phyloP scores from a whole-genome alignment of 768 basidiomycete species.

The Kondoa subrosea region DNA sequence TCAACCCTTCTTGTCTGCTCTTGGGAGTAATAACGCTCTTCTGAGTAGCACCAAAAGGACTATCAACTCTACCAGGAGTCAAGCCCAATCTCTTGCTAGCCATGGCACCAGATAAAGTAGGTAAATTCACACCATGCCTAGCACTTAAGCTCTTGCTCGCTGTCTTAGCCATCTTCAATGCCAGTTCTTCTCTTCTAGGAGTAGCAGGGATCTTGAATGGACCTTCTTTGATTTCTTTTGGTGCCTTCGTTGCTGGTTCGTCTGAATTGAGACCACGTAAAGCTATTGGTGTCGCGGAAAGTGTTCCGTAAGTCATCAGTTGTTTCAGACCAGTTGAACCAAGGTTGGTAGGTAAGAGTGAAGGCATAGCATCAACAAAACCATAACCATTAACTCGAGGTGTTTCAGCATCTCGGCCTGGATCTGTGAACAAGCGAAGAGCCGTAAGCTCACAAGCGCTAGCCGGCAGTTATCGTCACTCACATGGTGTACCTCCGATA shows the following conservation, averaged over 20 bases:
- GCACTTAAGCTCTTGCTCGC: slow-evolving; percentile 54
- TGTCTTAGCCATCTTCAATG: slow-evolving; percentile 59
- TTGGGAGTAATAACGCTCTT: too few species aligned
- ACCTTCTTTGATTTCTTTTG: slow-evolving; percentile 36
- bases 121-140: slow-evolving; percentile 2
- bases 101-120: neutral
- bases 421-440: slow-evolving; percentile 29
- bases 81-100: slow-evolving; percentile 1
- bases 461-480: slow-evolving; percentile 28
- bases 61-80: slow-evolving; percentile 3
- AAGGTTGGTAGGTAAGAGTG: slow-evolving; percentile 65
- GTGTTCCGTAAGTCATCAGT: slow-evolving; percentile 93
- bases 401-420: slow-evolving; percentile 18
- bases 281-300: slow-evolving; percentile 78
- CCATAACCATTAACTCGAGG: slow-evolving; percentile 43
- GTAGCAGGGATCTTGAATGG: slow-evolving; percentile 66
- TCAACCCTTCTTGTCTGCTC: slow-evolving; percentile 8
- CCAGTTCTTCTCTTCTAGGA: slow-evolving; percentile 61
- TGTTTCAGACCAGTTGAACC: slow-evolving; percentile 71
- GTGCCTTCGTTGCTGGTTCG: slow-evolving; percentile 33
- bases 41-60: neutral
- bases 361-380: slow-evolving; percentile 69
- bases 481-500: slow-evolving; percentile 80
- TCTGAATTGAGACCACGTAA: slow-evolving; percentile 45
- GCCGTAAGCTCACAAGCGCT: neutral